These are phyloP conservation scores for Trametes elegans DNA, from an alignment of 768 basidiomycete species.

Conservation along the genomic window DNA sequence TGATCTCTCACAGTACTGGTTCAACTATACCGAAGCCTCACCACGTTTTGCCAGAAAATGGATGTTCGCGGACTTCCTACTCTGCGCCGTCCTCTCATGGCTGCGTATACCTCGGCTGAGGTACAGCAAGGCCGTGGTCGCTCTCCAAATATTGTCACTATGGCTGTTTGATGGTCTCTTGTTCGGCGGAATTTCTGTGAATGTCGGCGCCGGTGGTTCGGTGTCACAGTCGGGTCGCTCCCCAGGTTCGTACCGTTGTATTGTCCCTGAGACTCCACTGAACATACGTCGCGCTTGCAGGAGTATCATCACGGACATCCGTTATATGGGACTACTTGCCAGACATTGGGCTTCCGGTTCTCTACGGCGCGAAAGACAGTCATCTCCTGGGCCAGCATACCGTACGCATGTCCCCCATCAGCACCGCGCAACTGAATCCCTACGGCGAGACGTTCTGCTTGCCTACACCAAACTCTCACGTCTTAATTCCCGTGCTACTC, in stretches of 20 bases:
- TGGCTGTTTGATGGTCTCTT: slow-evolving; percentile 67
- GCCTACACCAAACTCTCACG: slow-evolving; percentile 46
- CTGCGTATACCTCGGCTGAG: slow-evolving; percentile 74
- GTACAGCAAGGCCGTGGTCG: slow-evolving; percentile 61
- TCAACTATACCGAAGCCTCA: slow-evolving; percentile 45
- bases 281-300: too few species aligned
- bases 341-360: slow-evolving; percentile 48
- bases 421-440: slow-evolving; percentile 89
- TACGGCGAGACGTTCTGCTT: slow-evolving; percentile 73
- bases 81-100: slow-evolving; percentile 52
- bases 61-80: slow-evolving; percentile 67
- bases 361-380: slow-evolving; percentile 46
- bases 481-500: slow-evolving; percentile 80
- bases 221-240: slow-evolving; percentile 21
- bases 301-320: slow-evolving; percentile 35
- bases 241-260: slow-evolving; percentile 31
- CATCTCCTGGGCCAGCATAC: slow-evolving; percentile 86
- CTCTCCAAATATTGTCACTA: slow-evolving; percentile 58
- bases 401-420: slow-evolving; percentile 89
- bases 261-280: too few species aligned
- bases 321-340: slow-evolving; percentile 49
- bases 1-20: slow-evolving; percentile 58
- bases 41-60: slow-evolving; percentile 58
- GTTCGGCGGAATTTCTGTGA: slow-evolving; percentile 69
- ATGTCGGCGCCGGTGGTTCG: slow-evolving; percentile 40